phyloP scores from a whole-genome alignment of 441 rosid species.

The Pelargonium myrrhifolium region DNA sequence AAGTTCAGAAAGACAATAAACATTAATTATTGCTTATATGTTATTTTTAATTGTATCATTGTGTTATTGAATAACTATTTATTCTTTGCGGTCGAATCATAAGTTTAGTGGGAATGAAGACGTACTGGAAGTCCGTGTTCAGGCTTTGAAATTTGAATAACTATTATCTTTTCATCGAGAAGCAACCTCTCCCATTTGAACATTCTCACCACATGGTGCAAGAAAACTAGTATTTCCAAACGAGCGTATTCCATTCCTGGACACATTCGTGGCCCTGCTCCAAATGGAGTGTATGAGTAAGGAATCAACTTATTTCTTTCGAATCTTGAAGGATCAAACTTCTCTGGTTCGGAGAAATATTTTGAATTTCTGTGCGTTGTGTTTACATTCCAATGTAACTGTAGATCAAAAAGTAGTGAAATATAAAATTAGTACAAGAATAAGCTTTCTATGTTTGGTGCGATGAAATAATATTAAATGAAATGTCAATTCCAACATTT shows the following conservation, averaged over 20 bases:
- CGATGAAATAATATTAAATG: too few relatives aligned
- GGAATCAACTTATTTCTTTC: background rate
- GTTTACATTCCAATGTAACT: background rate
- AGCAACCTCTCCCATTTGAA: background rate
- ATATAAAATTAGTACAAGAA: too few relatives aligned
- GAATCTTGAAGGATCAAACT: background rate
- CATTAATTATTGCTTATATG: too few relatives aligned
- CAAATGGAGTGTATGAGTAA: background rate
- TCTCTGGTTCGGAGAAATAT: background rate
- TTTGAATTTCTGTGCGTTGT: background rate
- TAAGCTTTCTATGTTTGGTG: too few relatives aligned
- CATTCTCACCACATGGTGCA: background rate
- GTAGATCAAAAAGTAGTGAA: too few relatives aligned
- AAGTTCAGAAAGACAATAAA: too few relatives aligned
- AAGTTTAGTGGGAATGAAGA: too few relatives aligned
- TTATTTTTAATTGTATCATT: too few relatives aligned
- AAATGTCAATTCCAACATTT: too few relatives aligned
- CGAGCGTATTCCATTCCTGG: background rate
- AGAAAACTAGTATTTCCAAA: background rate
- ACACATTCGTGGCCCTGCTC: background rate
- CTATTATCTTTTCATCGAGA: background rate
- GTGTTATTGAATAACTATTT: too few relatives aligned
- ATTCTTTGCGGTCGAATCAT: too few relatives aligned
- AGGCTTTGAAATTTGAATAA: background rate
- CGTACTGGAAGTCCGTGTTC: background rate